Base-by-base conservation (phyloP, 176 grass and related monocot species). In the Typha latifolia region DNA sequence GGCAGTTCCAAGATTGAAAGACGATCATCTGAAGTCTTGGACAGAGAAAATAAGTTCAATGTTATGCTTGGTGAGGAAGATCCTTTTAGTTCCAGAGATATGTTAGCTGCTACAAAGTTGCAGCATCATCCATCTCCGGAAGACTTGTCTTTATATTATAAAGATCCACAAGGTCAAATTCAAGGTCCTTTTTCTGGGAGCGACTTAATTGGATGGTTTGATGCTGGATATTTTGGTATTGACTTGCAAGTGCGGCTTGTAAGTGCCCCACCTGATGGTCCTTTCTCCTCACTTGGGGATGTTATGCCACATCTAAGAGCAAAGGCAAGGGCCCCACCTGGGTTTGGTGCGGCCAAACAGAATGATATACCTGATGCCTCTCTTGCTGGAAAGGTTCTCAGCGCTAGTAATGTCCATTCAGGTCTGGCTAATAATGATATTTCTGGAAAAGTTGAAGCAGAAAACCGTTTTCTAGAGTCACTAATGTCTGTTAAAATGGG, bases 151-250 rank as follows among this genome's bases (percentile, higher is more conserved):
- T 75, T 99, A 63, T 87, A 72, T 72, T 99, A 99, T 68, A 94
- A 99, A 87, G 95, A 99, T 62, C 95, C 95, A 27, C 86, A 90
- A 48, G 89, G 89, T 69, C 95, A 77, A 76, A 61, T 99, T 74
- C 95, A 94, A 82, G 95, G 95, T 66, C 95, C 95, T 24, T 99
- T 99, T 80, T 85, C 89, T 84, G 95, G 95, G 66, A 86, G 82
- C 9, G 89, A 99, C 76, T 80, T 99, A 32, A 90, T 99, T 84
- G 73, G 79, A 32, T 99, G 95, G 95, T 94, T 90, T 63, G 95
- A 99, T 71, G 81, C 95, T 57, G 72, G 83, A 66, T 99, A 85
- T 82, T 99, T 99, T 77, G 95, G 95, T 77, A 94, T 99, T 63
- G 86, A 99, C 81, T 86, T 99, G 66, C 77, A 84, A 59, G 89